These are phyloP conservation scores for Eremothecium gossypii DNA, from an alignment of 1,139 yeast species.

Conservation along the genomic window DNA sequence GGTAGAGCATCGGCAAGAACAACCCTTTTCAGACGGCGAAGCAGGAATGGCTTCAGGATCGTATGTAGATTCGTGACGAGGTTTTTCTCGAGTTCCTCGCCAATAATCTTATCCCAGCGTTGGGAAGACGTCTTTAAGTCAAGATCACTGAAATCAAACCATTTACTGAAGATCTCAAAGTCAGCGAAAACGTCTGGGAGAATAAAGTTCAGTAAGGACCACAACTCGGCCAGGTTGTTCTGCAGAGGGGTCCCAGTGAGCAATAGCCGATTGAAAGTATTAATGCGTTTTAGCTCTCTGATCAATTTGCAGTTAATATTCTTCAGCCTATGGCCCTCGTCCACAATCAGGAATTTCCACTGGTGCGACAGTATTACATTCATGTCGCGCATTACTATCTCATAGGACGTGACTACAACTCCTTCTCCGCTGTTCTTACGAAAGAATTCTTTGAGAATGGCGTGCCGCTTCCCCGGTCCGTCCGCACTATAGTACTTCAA, in stretches of 20 bases:
- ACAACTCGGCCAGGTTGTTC: slow-evolving; percentile 76
- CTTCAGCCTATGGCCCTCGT: slow-evolving; percentile 89
- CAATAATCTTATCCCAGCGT: slow-evolving; percentile 37
- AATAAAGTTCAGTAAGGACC: slow-evolving; percentile 84
- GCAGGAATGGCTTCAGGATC: slow-evolving; percentile 75
- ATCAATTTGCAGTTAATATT: slow-evolving; percentile 72
- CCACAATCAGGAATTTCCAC: slow-evolving; percentile 89
- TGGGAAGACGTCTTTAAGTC: slow-evolving; percentile 34
- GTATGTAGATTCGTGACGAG: slow-evolving; percentile 74
- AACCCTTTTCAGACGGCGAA: slow-evolving; percentile 69
- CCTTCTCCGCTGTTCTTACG: slow-evolving; percentile 28
- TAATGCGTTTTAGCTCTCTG: slow-evolving; percentile 54
- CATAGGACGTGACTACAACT: slow-evolving; percentile 75
- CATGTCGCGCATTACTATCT: slow-evolving; percentile 65
- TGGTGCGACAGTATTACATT: slow-evolving; percentile 33
- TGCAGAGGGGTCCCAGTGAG: slow-evolving; percentile 93
- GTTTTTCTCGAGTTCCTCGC: slow-evolving; percentile 52
- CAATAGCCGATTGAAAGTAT: slow-evolving; percentile 60
- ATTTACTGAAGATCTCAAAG: slow-evolving; percentile 76
- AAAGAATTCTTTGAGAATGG: slow-evolving; percentile 33
- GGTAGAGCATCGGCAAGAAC: slow-evolving; percentile 60
- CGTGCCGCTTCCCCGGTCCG: slow-evolving; percentile 38
- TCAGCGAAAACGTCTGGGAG: slow-evolving; percentile 91
- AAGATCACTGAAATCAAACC: slow-evolving; percentile 72
- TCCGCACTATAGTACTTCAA: slow-evolving; percentile 61